Evolutionary conservation across 2,329 filamentous ascomycete genomes (phyloP).

Genomic region (Septoria linicola): DNA sequence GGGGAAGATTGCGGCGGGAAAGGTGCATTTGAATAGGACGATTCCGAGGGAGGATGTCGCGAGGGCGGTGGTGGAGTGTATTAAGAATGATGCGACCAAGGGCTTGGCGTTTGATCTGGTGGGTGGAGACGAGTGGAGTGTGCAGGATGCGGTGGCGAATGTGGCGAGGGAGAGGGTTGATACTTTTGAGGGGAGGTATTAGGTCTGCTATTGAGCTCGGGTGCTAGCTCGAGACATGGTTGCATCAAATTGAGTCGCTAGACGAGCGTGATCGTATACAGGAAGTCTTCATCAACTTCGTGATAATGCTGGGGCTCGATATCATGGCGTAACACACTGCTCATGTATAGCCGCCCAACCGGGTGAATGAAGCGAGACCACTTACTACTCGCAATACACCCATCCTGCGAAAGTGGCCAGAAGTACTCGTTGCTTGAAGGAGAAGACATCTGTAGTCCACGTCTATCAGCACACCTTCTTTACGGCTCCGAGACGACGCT

Average conservation of each 20-base stretch:
- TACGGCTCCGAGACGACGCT: no score
- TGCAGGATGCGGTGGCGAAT: slow-evolving; percentile 42
- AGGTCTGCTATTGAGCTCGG: background rate
- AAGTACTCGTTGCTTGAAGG: background rate
- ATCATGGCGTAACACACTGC: background rate
- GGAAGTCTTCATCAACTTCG: background rate
- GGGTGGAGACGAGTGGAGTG: slow-evolving; percentile 40
- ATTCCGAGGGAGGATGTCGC: slow-evolving; percentile 62
- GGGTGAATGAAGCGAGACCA: no score
- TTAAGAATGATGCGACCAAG: slow-evolving; percentile 50
- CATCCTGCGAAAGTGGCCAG: background rate
- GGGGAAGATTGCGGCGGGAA: slow-evolving; percentile 46
- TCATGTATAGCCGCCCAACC: background rate
- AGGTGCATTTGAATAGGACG: slow-evolving; percentile 40
- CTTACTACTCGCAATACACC: background rate
- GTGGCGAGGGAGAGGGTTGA: slow-evolving; percentile 41
- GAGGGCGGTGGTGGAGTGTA: slow-evolving; percentile 54
- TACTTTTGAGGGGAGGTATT: slow-evolving; percentile 39
- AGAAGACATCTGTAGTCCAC: background rate
- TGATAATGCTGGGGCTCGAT: background rate
- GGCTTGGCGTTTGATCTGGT: slow-evolving; percentile 48
- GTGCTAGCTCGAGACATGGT: background rate
- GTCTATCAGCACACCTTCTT: no score
- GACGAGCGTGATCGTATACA: background rate
- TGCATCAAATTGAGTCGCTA: background rate